These are phyloP conservation scores for Neofusicoccum cordaticola DNA, from an alignment of 2,329 filamentous ascomycete species.

Conservation along the genomic window DNA sequence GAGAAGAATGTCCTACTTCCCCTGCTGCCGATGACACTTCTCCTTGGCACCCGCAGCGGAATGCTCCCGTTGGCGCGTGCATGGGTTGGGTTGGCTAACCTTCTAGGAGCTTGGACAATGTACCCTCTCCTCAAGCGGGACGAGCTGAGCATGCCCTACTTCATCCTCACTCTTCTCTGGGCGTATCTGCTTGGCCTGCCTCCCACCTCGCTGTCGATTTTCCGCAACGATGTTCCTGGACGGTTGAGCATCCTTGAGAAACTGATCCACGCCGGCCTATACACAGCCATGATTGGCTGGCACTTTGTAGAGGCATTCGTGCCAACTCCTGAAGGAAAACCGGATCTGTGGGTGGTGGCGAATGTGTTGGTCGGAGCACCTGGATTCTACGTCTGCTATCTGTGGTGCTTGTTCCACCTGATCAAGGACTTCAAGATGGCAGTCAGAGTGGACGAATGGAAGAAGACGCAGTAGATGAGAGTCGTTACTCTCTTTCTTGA, in stretches of 20 bases:
- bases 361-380: slow-evolving; percentile 84
- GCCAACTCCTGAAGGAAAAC: slow-evolving; percentile 69
- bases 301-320: slow-evolving; percentile 72
- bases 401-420: slow-evolving; percentile 82
- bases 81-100: slow-evolving; percentile 96
- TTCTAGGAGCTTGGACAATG: slow-evolving; percentile 87
- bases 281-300: slow-evolving; percentile 75
- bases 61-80: slow-evolving; percentile 72
- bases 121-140: slow-evolving; percentile 87
- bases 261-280: slow-evolving; percentile 72
- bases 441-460: slow-evolving; percentile 32
- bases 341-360: slow-evolving; percentile 89
- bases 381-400: slow-evolving; percentile 82
- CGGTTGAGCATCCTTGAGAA: slow-evolving; percentile 59
- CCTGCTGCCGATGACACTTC: slow-evolving; percentile 85
- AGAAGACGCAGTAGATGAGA: slow-evolving; percentile 37
- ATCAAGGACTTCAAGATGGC: slow-evolving; percentile 20
- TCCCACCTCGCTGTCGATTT: slow-evolving; percentile 68
- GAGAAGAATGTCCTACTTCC: slow-evolving; percentile 96
- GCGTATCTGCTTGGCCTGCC: slow-evolving; percentile 86
- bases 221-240: slow-evolving; percentile 48
- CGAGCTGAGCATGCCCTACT: slow-evolving; percentile 78
- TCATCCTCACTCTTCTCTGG: slow-evolving; percentile 82
- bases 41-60: slow-evolving; percentile 76
- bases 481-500: not conserved